Base-by-base conservation (phyloP, 176 grass and related monocot genomes). In the Poa annua region DNA sequence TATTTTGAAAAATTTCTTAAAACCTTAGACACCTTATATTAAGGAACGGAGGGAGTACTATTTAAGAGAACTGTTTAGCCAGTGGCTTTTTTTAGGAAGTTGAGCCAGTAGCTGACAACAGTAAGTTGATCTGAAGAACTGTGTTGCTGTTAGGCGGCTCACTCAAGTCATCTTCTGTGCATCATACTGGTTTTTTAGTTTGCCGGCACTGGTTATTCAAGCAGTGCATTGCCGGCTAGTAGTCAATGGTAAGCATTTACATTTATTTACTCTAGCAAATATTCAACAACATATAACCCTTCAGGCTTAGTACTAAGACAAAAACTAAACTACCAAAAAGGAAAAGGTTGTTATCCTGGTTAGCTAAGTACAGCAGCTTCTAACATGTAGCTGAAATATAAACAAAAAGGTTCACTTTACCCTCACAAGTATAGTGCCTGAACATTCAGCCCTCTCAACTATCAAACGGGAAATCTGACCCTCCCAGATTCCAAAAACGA, bases 351-450 rank as follows among this genome's bases (percentile, higher is more conserved):
- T 32, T 76, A 26, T 48, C 45, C 54, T n/a, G 53, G 60, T 67
- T 87, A 80, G 47, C 41, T 83, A 25, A 29, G 75, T 33, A 70
- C 47, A 61, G 38, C 33, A 82, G 75, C 70, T 77, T 75, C 57
- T 80, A 84, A 84, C 51, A 80, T 75, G 61, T 53, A 79, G 83
- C 34, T 44, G 79, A 83, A 78, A 69, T 24, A 60, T 25, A 62
- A 36, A 48, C 47, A n/a, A 24, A 71, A 44, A 48, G 44, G 42
- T 25, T 45, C 69, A 72, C 11, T 72, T 72, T 48, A 72, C 41
- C 21, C 41, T 72, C 68, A 72, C 21, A 48, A 72, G 42, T 44
- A 47, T 71, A 47, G 22, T 47, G n/a, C 21, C 11, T 70, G 36
- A 38, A 11, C 36, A 44, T 20, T 69, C 39, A 70, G 44, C 39